phyloP scores from a whole-genome alignment of 352 stramenopile species.

The Phytopythium helicoides region DNA sequence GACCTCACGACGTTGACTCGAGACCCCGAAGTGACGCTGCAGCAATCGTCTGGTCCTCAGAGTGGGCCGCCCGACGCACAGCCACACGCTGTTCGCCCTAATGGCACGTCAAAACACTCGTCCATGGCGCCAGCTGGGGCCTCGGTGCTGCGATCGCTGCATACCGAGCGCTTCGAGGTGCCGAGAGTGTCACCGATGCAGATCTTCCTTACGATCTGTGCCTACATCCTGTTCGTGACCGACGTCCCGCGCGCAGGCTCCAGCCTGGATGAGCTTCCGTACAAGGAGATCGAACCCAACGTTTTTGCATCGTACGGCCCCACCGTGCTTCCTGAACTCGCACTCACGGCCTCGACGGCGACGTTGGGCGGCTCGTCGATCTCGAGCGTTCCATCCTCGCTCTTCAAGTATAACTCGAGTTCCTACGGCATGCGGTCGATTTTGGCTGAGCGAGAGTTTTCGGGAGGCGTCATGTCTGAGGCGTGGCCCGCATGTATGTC shows the following conservation, averaged over 20 bases:
- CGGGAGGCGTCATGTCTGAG: conserved; percentile 7
- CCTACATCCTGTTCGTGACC: conserved; percentile 43
- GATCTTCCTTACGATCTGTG: conserved; percentile 31
- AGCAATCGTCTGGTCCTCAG: neutral
- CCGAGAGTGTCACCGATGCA: conserved; percentile 14
- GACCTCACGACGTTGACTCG: conserved; percentile 5
- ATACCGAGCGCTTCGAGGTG: conserved; percentile 6
- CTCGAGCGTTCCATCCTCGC: conserved; percentile 12
- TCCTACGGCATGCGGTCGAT: conserved; percentile 47
- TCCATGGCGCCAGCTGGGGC: neutral
- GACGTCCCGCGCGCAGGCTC: conserved; percentile 35
- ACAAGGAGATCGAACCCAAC: conserved; percentile 45
- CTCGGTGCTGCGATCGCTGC: conserved; percentile 1
- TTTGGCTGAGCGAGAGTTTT: conserved; percentile 14
- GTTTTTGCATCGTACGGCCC: conserved; percentile 48
- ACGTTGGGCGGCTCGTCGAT: neutral
- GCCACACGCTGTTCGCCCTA: neutral
- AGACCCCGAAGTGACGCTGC: conserved; percentile 5
- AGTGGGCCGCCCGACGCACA: neutral
- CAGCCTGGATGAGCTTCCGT: conserved; percentile 37
- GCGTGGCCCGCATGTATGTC: conserved; percentile 21
- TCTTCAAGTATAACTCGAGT: conserved; percentile 46
- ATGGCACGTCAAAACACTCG: neutral
- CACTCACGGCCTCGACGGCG: conserved; percentile 13
- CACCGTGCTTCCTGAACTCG: conserved; percentile 21